Conservation (phyloP, 2,329 filamentous ascomycete genomes). For the Claviceps cyperi region DNA sequence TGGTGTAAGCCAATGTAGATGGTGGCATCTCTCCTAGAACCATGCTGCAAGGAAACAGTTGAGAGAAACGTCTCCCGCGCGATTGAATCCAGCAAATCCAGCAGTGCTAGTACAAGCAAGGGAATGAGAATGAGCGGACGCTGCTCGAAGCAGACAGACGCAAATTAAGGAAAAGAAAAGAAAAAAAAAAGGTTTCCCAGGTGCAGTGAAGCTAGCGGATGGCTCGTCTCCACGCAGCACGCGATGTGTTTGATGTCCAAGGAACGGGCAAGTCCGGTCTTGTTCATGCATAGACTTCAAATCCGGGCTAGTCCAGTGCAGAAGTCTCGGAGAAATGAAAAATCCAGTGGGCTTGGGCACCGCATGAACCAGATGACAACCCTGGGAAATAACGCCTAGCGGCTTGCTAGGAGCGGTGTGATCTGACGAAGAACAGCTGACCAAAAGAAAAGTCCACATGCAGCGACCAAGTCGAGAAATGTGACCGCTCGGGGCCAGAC, state of each 20-base stretch:
- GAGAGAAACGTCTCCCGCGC: neutral
- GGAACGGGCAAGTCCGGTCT: neutral
- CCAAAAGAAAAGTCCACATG: slow-evolving; percentile 1
- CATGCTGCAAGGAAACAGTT: slow-evolving; percentile 13
- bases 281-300: neutral
- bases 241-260: neutral
- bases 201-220: neutral
- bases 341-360: slow-evolving; percentile 2
- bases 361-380: slow-evolving; percentile 3
- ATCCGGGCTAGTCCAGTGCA: slow-evolving; percentile 2
- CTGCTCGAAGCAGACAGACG: neutral
- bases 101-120: neutral
- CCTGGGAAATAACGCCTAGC: neutral
- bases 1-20: slow-evolving; percentile 33
- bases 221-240: neutral
- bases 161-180: neutral
- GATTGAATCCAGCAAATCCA: neutral
- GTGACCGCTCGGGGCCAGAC: neutral
- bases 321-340: neutral
- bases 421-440: slow-evolving; percentile 5
- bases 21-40: slow-evolving; percentile 29
- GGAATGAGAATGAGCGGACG: neutral
- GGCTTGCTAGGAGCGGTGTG: slow-evolving; percentile 6
- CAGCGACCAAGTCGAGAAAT: slow-evolving; percentile 4
- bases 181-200: neutral